Evolutionary conservation across 192 early-diverging fungal species (phyloP).

Genomic region (Phlyctochytrium bullatum): DNA sequence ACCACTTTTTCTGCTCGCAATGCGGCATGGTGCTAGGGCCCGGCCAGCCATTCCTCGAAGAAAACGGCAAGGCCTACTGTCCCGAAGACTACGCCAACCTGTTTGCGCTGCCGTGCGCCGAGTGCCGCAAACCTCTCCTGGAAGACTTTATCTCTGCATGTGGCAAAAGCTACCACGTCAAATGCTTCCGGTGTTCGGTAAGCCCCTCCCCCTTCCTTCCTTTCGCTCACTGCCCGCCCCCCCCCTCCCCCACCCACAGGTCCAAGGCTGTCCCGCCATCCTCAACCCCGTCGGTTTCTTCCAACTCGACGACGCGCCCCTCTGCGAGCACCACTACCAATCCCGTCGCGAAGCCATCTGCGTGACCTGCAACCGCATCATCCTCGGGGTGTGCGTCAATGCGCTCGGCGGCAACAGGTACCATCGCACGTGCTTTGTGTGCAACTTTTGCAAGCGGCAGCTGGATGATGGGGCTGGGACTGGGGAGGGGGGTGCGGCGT

Average conservation of each 20-base stretch:
- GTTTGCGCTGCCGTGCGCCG: constrained; percentile 28
- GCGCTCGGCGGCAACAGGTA: constrained; percentile 32
- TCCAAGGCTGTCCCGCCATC: constrained; percentile 14
- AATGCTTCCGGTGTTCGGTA: constrained; percentile 34
- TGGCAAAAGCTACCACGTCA: constrained; percentile 21
- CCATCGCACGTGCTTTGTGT: constrained; percentile 33
- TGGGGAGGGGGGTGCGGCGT: background rate
- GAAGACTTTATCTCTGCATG: constrained; percentile 9
- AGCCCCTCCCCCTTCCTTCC: constrained; percentile 7
- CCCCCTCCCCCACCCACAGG: constrained; percentile 15
- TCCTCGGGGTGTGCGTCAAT: constrained; percentile 31
- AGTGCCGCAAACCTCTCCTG: constrained; percentile 16
- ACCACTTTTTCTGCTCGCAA: constrained; percentile 43
- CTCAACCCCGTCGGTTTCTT: constrained; percentile 15
- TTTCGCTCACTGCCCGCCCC: constrained; percentile 14
- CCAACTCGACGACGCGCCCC: constrained; percentile 14
- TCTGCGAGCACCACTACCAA: constrained; percentile 42
- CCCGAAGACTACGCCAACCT: constrained; percentile 27
- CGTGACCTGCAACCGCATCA: constrained; percentile 21
- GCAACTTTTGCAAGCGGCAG: constrained; percentile 31
- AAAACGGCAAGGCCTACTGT: constrained; percentile 40
- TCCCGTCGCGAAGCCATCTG: constrained; percentile 25
- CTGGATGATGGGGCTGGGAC: constrained; percentile 11
- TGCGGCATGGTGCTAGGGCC: constrained; percentile 24
- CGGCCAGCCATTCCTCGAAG: constrained; percentile 30